Percentiles rank a stretch among this genome's conserved stretches.
Evolutionary conservation across 2,329 filamentous ascomycete species (phyloP).

Genomic region (Ceratocystis huliohia): DNA sequence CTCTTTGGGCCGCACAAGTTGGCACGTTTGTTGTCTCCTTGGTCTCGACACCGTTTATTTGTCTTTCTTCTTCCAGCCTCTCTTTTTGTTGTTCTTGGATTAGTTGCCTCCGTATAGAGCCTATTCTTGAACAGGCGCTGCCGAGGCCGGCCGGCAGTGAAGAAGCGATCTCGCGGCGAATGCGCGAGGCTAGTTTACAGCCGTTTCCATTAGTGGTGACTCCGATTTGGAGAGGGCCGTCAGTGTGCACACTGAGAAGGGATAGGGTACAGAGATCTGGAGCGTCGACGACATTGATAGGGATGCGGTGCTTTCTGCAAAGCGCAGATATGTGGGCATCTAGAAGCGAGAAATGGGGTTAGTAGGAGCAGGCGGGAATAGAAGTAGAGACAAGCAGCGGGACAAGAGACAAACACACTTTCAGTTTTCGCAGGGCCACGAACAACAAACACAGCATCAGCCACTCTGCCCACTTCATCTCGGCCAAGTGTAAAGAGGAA

Average conservation of each 20-base stretch:
- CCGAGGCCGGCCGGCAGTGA: conserved; percentile 66
- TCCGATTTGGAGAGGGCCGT: conserved; percentile 86
- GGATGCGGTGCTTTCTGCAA: conserved; percentile 70
- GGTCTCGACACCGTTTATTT: background rate
- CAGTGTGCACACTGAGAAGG: conserved; percentile 74
- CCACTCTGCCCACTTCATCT: conserved; percentile 60
- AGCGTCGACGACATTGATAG: conserved; percentile 83
- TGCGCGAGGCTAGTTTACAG: conserved; percentile 81
- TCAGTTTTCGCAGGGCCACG: conserved; percentile 26
- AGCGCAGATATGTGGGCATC: conserved; percentile 56
- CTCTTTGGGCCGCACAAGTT: conserved; percentile 24
- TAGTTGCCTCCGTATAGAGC: conserved; percentile 56
- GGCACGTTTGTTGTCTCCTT: background rate
- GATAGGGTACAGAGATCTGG: conserved; percentile 80
- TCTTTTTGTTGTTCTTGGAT: conserved; percentile 53
- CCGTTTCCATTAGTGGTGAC: conserved; percentile 91
- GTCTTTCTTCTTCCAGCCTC: conserved; percentile 23
- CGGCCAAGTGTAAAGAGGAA: conserved; percentile 70
- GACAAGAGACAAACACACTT: background rate
- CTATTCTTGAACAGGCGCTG: conserved; percentile 61
- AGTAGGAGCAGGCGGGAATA: background rate
- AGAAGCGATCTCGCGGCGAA: conserved; percentile 76
- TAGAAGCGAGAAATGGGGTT: conserved; percentile 26
- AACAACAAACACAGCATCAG: conserved; percentile 85
- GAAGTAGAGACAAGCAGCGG: background rate